Evolutionary conservation across 2,329 filamentous ascomycete species (phyloP), one percentile per base, ranked within the genome.

Genomic region (Alternaria incomplexa): DNA sequence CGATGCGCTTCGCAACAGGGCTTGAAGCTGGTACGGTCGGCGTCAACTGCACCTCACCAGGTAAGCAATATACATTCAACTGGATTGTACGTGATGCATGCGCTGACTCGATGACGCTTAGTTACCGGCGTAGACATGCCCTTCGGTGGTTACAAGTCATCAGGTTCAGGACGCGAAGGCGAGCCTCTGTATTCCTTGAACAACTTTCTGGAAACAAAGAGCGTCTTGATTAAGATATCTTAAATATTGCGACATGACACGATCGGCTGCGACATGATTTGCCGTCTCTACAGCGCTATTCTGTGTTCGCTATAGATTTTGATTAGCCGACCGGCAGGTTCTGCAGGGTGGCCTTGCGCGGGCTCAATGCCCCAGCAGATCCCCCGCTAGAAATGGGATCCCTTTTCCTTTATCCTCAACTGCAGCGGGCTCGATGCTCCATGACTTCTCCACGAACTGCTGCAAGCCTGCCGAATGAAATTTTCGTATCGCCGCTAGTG

Each of bases 131-230:
- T 63, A 3, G 80, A 81, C 56, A 79, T 81, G 73, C 80, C 80
- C 1, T 82, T 82, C 64, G 81, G 81, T 40, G 81, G 81, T 0
- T 81, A 79, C 65, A 82, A 82, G 58, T 71, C 71, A 1, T 74
- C 69, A 23, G 80, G 79, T 1, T 68, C 72, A 20, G 79, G 79
- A 5, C 70, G 79, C 28, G 79, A 81, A 60, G 73, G 78, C 1
- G 72, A 74, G 63, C 71, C 74, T 13, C 9, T 62, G 43, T 75
- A 77, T 61, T 68, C 71, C 4, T 46, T 79, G 51, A 66, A 76
- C 64, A 77, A 78, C 64, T 80, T 74, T 56, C 61, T 78, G 15
- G 76, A 80, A 69, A 77, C 70, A 17, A 79, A 79, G 72, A 68
- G 66, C 6, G 74, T 79, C 3, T 44, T 75, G 55, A 76, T 79